Evolutionary conservation across 108 stramenopile species (phyloP).

Genomic region (Epithemia pelagica): DNA sequence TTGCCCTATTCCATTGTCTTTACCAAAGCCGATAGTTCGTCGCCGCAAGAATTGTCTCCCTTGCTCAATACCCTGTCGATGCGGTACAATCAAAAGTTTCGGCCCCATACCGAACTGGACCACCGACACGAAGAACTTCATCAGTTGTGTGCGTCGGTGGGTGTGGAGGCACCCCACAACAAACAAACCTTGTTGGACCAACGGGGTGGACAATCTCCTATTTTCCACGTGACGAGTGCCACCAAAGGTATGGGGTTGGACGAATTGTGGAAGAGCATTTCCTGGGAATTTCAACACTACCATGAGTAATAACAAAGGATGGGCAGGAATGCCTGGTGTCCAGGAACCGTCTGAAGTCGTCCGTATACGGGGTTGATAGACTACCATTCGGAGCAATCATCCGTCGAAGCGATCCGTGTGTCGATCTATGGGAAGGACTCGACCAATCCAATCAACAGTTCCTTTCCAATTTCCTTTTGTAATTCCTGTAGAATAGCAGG

Average conservation of each 20-base stretch:
- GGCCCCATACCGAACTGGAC: constrained; percentile 44
- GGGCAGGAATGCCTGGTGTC: too few relatives aligned
- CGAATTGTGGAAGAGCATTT: constrained; percentile 38
- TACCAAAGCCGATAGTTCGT: constrained; percentile 74
- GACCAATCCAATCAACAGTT: too few relatives aligned
- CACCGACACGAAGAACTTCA: constrained; percentile 7
- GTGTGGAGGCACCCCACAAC: neutral
- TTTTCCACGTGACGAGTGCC: constrained; percentile 53
- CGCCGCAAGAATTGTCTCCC: constrained; percentile 35
- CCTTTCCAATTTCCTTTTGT: too few relatives aligned
- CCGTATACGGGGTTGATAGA: too few relatives aligned
- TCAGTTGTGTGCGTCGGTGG: neutral
- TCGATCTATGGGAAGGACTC: too few relatives aligned
- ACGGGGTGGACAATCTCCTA: constrained; percentile 14
- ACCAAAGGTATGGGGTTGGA: constrained; percentile 28
- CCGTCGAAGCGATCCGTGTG: too few relatives aligned
- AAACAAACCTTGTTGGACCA: neutral
- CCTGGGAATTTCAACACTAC: constrained; percentile 30
- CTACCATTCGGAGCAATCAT: too few relatives aligned
- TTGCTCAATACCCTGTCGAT: neutral
- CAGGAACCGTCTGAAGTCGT: too few relatives aligned
- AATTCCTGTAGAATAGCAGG: too few relatives aligned
- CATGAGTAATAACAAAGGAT: neutral
- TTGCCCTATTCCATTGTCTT: constrained; percentile 70
- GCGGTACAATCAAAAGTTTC: constrained; percentile 66